Evolutionary conservation across 176 grass and related monocot genomes (phyloP), one percentile per base, ranked within the genome.

Genomic region (Rhynchospora breviuscula): DNA sequence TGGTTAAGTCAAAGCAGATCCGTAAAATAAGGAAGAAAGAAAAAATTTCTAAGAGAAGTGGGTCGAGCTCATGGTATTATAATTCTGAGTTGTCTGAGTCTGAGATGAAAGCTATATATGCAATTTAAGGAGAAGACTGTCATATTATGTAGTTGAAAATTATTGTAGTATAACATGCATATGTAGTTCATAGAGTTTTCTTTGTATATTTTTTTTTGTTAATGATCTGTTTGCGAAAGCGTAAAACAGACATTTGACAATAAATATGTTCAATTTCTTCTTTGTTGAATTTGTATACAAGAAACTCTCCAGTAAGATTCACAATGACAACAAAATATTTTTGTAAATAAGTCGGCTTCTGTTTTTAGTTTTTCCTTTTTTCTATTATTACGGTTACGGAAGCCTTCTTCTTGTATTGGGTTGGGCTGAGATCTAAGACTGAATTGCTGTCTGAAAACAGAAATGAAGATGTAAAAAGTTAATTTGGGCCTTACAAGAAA

Each of bases 71-170:
- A n/a, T 93, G 87, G 92, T 84, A 90, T 86, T 82, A 91, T 46
- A 91, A 95, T 83, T 91, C 92, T 25, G 95, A 93, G 57, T 84
- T 98, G 58, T 98, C 92, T 48, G 92, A 95, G 7, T 88, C 92
- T 59, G 92, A 95, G 77, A 67, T 95, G 67, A 92, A 95, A 67
- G 79, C 74, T 59, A 92, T 98, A 47, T 98, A 98, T 91, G 95
- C 95, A 79, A 91, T 98, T 73, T 98, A 90, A 94, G 78, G 63
- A 85, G 49, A 66, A 46, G 48, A 68, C 49, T 78, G 73, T 78
- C 13, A 64, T 48, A 81, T 46, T 64, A 15, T 48, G 46, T 26
- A 12, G 7, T n/a, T 44, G 40, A 7, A 6, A 40, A 72, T 47
- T 18, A 46, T 44, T 19, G 26, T 40, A 19, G 22, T 77, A 15